Evolutionary conservation across 768 basidiomycete species (phyloP), one percentile per base, ranked within the genome.

Genomic region (Tylopilus sp.): DNA sequence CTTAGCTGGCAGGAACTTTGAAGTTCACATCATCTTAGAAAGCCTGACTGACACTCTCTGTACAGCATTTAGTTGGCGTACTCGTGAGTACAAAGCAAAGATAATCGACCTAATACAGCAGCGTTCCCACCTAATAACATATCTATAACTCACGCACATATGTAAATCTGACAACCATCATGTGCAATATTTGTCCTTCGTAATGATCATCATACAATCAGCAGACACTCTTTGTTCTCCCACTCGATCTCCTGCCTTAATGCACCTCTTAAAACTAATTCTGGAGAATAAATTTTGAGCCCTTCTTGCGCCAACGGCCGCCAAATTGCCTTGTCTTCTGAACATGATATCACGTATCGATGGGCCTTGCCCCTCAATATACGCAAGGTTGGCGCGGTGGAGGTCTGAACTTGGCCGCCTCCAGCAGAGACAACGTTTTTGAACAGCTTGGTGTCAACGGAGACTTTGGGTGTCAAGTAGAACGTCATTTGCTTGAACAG

Each of bases 381-480:
- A 2, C 85, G 80, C 28, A 69, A 55, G 0, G 82, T 86, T 1
- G 83, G 85, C 10, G 69, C 73, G 48, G 76, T 57, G 5, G 50
- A 71, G 0, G 71, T 72, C n/a, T 67, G 67, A 43, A 91, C 88
- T 70, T 81, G 77, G 0, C 90, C 92, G 4, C 91, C 90, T 55
- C 80, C 79, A 0, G 85, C 81, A 6, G 71, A 68, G 5, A 93
- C 74, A 6, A 95, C 82, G 42, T 80, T 81, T 71, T 81, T 85
- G 48, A 94, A 68, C 31, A 89, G 62, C 57, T 80, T 80, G 39
- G 67, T 61, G 43, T 85, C 82, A 2, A 85, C 72, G 0, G 73
- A 62, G 1, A 91, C 82, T 53, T 78, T 82, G 0, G 79, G 75
- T 0, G 90, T 93, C 44, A 91, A 68, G 57, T 91, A 93, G 69